Evolutionary conservation across 306 rosid species (phyloP).

Genomic region (Fragaria nilgerrensis): DNA sequence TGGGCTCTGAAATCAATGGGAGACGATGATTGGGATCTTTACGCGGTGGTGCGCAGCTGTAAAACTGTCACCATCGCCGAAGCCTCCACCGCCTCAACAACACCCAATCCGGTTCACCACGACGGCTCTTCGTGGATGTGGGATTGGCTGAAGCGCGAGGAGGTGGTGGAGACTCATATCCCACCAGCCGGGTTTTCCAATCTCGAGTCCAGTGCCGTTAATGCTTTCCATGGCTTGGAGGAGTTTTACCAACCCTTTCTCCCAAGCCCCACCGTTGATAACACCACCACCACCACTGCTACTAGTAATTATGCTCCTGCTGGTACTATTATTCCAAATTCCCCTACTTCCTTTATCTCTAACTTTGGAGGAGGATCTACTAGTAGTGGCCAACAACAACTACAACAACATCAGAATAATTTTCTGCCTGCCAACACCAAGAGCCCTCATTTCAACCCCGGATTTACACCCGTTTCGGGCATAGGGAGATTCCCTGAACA

Average conservation of each 20-base stretch:
- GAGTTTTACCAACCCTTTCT: constrained; percentile 38
- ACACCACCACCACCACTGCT: constrained; percentile 3
- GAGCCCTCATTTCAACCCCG: constrained; percentile 25
- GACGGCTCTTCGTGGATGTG: neutral
- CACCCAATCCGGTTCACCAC: neutral
- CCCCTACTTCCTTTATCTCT: constrained; percentile 25
- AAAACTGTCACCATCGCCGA: constrained; percentile 22
- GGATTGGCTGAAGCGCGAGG: constrained; percentile 27
- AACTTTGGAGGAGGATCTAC: constrained; percentile 36
- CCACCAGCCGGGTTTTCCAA: constrained; percentile 38
- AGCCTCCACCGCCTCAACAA: neutral
- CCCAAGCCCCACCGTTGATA: constrained; percentile 30
- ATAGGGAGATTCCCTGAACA: constrained; percentile 28
- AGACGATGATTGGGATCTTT: constrained; percentile 76
- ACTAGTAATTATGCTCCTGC: neutral
- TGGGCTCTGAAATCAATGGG: constrained; percentile 17
- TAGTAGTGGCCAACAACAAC: constrained; percentile 30
- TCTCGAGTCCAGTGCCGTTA: constrained; percentile 37
- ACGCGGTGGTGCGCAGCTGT: constrained; percentile 68
- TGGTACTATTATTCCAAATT: constrained; percentile 29
- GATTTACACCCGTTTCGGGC: constrained; percentile 20
- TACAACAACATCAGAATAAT: constrained; percentile 4
- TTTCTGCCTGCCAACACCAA: constrained; percentile 13
- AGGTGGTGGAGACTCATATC: constrained; percentile 25
- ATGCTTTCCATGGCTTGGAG: constrained; percentile 46